phyloP scores from a whole-genome alignment of 2,329 filamentous ascomycete species.

The Chaetomium sp. region DNA sequence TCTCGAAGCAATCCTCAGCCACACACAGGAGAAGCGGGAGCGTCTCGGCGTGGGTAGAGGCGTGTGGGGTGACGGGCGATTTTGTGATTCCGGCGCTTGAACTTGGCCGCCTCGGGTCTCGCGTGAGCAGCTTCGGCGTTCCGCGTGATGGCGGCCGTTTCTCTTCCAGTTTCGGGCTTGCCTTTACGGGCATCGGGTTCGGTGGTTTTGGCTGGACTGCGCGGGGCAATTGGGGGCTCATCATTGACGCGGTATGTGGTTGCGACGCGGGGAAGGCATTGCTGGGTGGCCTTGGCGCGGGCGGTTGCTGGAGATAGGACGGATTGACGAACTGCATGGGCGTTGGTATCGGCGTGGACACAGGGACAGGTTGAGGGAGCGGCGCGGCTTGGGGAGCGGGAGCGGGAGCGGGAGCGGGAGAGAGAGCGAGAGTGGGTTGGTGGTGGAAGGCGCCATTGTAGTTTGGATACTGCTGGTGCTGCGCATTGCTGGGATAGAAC shows the following conservation, averaged over 20 bases:
- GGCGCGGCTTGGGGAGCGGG: slow-evolving; percentile 14
- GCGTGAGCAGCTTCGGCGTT: slow-evolving; percentile 26
- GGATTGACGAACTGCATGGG: slow-evolving; percentile 39
- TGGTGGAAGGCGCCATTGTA: slow-evolving; percentile 36
- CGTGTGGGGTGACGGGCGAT: slow-evolving; percentile 45
- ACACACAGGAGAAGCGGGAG: slow-evolving; percentile 67
- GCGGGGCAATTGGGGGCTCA: slow-evolving; percentile 28
- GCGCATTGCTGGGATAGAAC: slow-evolving; percentile 33
- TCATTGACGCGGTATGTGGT: slow-evolving; percentile 35
- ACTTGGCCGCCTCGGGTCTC: slow-evolving; percentile 33
- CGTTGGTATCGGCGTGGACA: slow-evolving; percentile 27
- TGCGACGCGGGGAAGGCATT: slow-evolving; percentile 28
- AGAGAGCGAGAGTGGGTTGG: neutral
- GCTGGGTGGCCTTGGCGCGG: slow-evolving; percentile 26
- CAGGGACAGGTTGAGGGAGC: slow-evolving; percentile 13
- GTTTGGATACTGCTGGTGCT: slow-evolving; percentile 28
- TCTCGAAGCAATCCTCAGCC: slow-evolving; percentile 73
- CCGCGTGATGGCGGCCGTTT: slow-evolving; percentile 25
- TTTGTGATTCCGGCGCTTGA: slow-evolving; percentile 35
- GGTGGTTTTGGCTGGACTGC: slow-evolving; percentile 24
- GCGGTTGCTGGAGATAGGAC: slow-evolving; percentile 32
- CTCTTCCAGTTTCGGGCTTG: slow-evolving; percentile 29
- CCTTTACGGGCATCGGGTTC: slow-evolving; percentile 21
- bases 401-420: slow-evolving; percentile 2
- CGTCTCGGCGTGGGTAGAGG: slow-evolving; percentile 51